Evolutionary conservation across 345 rosid species (phyloP).

Genomic region (Limnanthes douglasii): DNA sequence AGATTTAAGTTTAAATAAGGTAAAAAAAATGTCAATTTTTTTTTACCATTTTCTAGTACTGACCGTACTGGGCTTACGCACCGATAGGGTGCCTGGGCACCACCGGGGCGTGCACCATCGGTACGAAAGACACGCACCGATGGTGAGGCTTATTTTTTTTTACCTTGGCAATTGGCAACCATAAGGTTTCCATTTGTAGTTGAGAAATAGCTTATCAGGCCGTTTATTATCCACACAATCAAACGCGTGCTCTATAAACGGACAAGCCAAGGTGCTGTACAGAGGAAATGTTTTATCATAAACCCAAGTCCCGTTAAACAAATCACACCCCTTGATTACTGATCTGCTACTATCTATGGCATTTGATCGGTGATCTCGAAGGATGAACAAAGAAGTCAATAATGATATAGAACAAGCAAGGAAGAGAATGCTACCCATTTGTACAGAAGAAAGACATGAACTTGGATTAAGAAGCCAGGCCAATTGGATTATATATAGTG

Average conservation of each 20-base stretch:
- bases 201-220: conserved; percentile 26
- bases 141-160: background rate
- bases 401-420: too few relatives aligned
- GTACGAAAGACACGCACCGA: too few relatives aligned
- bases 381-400: too few relatives aligned
- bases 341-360: too few relatives aligned
- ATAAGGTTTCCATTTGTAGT: conserved; percentile 38
- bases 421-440: too few relatives aligned
- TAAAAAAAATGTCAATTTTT: too few relatives aligned
- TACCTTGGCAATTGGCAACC: conserved; percentile 34
- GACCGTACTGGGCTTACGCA: too few relatives aligned
- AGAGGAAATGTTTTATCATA: conserved; percentile 18
- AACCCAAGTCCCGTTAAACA: conserved; percentile 33
- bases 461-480: background rate
- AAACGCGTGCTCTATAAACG: conserved; percentile 35
- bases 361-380: too few relatives aligned
- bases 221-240: conserved; percentile 43
- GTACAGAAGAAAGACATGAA: background rate
- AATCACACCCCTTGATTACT: conserved; percentile 23
- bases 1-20: too few relatives aligned
- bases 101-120: too few relatives aligned
- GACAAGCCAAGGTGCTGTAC: conserved; percentile 23
- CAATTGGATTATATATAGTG: background rate
- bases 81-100: too few relatives aligned
- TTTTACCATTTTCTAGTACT: too few relatives aligned